phyloP scores from a whole-genome alignment of 2,329 filamentous ascomycete species.

The Arthrinium puccinioides region DNA sequence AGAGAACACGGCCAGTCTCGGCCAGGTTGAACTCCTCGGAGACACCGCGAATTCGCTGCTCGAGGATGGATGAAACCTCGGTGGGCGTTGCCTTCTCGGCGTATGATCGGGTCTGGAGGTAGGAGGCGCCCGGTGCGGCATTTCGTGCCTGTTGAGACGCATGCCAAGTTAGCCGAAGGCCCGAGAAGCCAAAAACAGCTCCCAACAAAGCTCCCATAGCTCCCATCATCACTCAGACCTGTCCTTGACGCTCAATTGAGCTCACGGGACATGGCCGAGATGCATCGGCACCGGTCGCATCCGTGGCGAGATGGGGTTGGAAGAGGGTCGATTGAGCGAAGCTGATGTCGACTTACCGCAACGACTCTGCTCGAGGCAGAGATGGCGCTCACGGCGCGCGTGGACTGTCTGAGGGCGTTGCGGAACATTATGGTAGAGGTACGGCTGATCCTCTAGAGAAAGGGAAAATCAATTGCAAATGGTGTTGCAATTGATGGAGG shows the following conservation, averaged over 20 bases:
- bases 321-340: conserved; percentile 26
- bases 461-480: conserved; percentile 58
- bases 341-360: conserved; percentile 70
- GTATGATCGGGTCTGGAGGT: conserved; percentile 77
- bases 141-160: conserved; percentile 67
- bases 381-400: conserved; percentile 89
- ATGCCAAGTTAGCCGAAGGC: conserved; percentile 26
- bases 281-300: conserved; percentile 29
- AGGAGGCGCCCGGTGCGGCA: conserved; percentile 71
- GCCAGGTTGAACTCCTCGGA: conserved; percentile 94
- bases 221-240: conserved; percentile 18
- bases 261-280: conserved; percentile 18
- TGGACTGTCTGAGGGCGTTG: conserved; percentile 95
- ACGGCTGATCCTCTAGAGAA: conserved; percentile 40
- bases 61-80: conserved; percentile 98
- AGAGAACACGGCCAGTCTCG: conserved; percentile 98
- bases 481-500: conserved; percentile 35
- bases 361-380: conserved; percentile 87
- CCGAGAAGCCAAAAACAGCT: conserved; percentile 15
- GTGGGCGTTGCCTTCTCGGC: conserved; percentile 95
- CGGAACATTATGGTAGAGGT: conserved; percentile 76
- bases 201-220: conserved; percentile 29
- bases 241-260: conserved; percentile 31
- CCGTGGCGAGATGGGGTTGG: conserved; percentile 38
- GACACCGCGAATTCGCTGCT: conserved; percentile 97